These are phyloP conservation scores for Lumnitzera littorea DNA, from an alignment of 345 rosid genomes.

Conservation along the genomic window DNA sequence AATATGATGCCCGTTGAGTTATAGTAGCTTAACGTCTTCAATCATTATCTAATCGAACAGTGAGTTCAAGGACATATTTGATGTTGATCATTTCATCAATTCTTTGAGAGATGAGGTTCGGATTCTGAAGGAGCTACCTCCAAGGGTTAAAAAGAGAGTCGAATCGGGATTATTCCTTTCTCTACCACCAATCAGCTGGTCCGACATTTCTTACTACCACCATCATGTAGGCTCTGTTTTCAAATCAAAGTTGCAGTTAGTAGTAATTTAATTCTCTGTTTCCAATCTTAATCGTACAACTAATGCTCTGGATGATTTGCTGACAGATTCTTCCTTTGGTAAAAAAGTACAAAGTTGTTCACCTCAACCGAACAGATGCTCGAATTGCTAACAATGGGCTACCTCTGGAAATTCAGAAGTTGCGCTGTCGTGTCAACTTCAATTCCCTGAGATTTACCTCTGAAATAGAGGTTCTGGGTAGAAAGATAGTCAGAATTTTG, in stretches of 20 bases:
- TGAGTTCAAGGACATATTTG: slow-evolving; percentile 90
- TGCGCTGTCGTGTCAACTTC: slow-evolving; percentile 87
- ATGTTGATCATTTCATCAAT: slow-evolving; percentile 78
- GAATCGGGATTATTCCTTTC: slow-evolving; percentile 57
- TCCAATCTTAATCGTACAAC: background rate
- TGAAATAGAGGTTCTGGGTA: slow-evolving; percentile 79
- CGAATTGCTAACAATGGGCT: slow-evolving; percentile 81
- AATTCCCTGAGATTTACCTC: slow-evolving; percentile 71
- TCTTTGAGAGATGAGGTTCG: slow-evolving; percentile 95
- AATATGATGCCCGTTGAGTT: background rate
- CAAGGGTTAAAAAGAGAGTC: slow-evolving; percentile 66
- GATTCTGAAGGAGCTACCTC: slow-evolving; percentile 71
- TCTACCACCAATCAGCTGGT: slow-evolving; percentile 93
- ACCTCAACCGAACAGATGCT: slow-evolving; percentile 84
- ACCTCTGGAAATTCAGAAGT: slow-evolving; percentile 74
- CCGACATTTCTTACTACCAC: slow-evolving; percentile 72
- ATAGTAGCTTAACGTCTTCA: slow-evolving; percentile 4
- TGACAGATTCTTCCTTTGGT: slow-evolving; percentile 87
- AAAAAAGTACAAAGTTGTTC: slow-evolving; percentile 74
- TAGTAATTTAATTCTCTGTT: background rate
- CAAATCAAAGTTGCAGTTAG: background rate
- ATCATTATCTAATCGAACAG: slow-evolving; percentile 32
- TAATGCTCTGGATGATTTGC: slow-evolving; percentile 12
- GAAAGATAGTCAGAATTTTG: slow-evolving; percentile 55
- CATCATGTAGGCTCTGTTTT: slow-evolving; percentile 43